Evolutionary conservation across 495 filamentous ascomycete genomes (phyloP).

Genomic region (Penicillium paxilli): DNA sequence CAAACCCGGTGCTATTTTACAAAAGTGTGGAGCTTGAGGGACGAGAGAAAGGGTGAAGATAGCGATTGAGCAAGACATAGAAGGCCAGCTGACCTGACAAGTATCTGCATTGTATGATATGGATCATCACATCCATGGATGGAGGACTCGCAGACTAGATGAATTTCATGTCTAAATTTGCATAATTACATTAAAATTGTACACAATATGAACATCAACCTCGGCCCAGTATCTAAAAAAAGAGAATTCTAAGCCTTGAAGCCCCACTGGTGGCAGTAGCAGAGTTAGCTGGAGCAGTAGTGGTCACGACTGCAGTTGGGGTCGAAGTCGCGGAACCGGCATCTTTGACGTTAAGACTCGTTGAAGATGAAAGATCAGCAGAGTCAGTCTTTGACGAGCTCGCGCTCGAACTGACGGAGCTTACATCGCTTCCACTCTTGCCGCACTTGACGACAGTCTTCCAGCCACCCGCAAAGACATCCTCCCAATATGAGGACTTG

Average conservation of each 20-base stretch:
- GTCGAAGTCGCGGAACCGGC: slow-evolving; percentile 12
- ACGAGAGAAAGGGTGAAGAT: too few species aligned
- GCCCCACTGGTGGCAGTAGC: slow-evolving; percentile 22
- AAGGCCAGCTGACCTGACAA: too few species aligned
- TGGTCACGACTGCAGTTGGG: slow-evolving; percentile 3
- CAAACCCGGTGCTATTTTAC: too few species aligned
- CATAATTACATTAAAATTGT: background rate
- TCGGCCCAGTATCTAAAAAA: background rate
- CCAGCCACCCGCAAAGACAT: slow-evolving; percentile 23
- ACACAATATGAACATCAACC: background rate
- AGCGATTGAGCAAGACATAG: too few species aligned
- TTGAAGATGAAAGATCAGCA: slow-evolving; percentile 7
- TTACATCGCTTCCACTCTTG: slow-evolving; percentile 16
- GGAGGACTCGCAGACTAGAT: too few species aligned
- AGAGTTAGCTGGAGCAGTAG: slow-evolving; percentile 10
- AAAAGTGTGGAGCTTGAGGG: too few species aligned
- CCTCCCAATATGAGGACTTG: slow-evolving; percentile 21
- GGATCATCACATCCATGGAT: too few species aligned
- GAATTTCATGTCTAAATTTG: background rate
- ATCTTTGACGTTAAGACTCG: slow-evolving; percentile 7
- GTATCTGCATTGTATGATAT: too few species aligned
- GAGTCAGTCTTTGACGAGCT: slow-evolving; percentile 13
- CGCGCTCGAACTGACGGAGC: slow-evolving; percentile 16
- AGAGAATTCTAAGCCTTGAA: slow-evolving; percentile 16
- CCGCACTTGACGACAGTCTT: slow-evolving; percentile 23